Evolutionary conservation across 2,329 filamentous ascomycete species (phyloP).

Genomic region (Septoria linicola): DNA sequence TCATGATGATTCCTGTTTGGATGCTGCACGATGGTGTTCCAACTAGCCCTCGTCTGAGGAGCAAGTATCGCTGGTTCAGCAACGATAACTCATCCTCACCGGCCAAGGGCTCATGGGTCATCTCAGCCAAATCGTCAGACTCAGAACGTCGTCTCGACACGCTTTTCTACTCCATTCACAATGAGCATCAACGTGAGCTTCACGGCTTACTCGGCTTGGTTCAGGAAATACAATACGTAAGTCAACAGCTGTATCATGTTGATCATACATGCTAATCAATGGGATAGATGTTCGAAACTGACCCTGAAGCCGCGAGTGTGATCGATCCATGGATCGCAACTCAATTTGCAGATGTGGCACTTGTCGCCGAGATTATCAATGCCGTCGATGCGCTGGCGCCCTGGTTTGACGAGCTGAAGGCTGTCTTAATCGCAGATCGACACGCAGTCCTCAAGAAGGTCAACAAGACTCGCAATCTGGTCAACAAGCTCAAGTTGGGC

Average conservation of each 20-base stretch:
- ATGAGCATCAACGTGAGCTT: constrained; percentile 17
- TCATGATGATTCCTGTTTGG: constrained; percentile 14
- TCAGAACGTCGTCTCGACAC: constrained; percentile 18
- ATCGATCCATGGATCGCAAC: constrained; percentile 29
- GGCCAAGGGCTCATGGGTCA: constrained; percentile 6
- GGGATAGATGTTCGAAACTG: constrained; percentile 33
- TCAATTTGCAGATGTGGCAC: constrained; percentile 32
- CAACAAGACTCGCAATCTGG: constrained; percentile 6
- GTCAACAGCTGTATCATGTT: no score
- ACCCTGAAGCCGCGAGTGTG: constrained; percentile 25
- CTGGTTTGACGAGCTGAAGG: constrained; percentile 20
- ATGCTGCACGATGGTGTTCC: constrained; percentile 22
- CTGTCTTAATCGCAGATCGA: constrained; percentile 1
- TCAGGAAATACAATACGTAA: constrained; percentile 30
- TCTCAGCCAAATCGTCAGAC: constrained; percentile 7
- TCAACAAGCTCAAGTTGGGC: constrained; percentile 7
- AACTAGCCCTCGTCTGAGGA: constrained; percentile 25
- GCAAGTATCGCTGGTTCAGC: constrained; percentile 11
- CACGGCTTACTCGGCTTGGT: constrained; percentile 26
- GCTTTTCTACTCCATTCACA: constrained; percentile 35
- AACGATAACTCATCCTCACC: constrained; percentile 5
- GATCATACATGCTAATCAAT: no score
- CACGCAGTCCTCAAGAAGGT: constrained; percentile 7
- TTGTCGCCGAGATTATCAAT: constrained; percentile 28
- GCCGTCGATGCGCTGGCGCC: constrained; percentile 18